These are phyloP conservation scores for Begonia peltatifolia DNA, from an alignment of 306 rosid species.

Conservation along the genomic window DNA sequence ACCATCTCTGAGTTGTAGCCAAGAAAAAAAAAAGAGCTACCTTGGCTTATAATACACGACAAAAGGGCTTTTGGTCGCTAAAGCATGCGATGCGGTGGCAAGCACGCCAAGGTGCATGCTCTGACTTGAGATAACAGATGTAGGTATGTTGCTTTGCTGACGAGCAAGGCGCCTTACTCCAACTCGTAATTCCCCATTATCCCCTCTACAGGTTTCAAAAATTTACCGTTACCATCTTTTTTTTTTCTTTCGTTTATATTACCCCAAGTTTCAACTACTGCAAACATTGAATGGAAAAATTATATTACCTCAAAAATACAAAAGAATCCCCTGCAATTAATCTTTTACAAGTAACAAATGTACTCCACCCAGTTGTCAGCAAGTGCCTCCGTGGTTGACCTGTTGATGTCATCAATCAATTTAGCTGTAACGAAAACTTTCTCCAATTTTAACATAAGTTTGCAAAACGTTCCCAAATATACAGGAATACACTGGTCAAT, in stretches of 20 bases:
- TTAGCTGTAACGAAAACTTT: too few species aligned
- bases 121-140: constrained; percentile 86
- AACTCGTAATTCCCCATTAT: constrained; percentile 63
- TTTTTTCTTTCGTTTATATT: too few species aligned
- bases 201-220: constrained; percentile 32
- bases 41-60: constrained; percentile 83
- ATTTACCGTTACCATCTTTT: too few species aligned
- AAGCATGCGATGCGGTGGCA: constrained; percentile 96
- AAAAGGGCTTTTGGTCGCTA: constrained; percentile 60
- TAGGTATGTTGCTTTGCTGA: constrained; percentile 74
- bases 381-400: constrained; percentile 97
- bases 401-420: too few species aligned
- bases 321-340: constrained; percentile 87
- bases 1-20: too few species aligned
- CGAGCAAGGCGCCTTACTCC: constrained; percentile 80
- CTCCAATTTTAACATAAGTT: neutral
- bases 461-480: neutral
- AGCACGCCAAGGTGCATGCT: constrained; percentile 98
- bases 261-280: neutral
- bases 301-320: constrained; percentile 80
- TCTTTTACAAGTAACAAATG: constrained; percentile 89
- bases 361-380: constrained; percentile 97
- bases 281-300: too few species aligned
- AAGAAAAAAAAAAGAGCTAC: too few species aligned
- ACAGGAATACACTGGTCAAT: neutral